These are phyloP conservation scores for Kingdonia uniflora DNA, from an alignment of 164 flowering plant genomes.

Conservation along the genomic window DNA sequence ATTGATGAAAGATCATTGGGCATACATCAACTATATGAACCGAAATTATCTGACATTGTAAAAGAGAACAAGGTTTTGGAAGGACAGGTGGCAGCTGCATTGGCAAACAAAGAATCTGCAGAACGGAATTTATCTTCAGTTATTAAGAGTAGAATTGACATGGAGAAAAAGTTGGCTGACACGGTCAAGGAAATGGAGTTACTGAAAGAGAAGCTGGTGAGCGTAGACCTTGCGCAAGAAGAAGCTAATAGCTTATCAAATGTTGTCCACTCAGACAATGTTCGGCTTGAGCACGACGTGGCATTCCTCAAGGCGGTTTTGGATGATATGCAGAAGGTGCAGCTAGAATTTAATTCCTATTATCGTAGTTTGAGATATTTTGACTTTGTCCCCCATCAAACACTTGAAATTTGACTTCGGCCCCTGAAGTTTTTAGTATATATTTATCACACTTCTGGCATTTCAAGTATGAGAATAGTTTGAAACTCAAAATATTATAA, in stretches of 20 bases:
- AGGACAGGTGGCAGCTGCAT: slow-evolving; percentile 68
- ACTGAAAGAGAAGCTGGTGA: slow-evolving; percentile 68
- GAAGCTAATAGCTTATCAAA: slow-evolving; percentile 83
- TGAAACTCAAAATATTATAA: too few relatives aligned
- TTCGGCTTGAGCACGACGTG: slow-evolving; percentile 95
- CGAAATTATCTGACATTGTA: slow-evolving; percentile 47
- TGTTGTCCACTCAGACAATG: slow-evolving; percentile 94
- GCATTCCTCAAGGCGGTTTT: slow-evolving; percentile 94
- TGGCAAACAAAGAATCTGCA: slow-evolving; percentile 52
- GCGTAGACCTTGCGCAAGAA: slow-evolving; percentile 79
- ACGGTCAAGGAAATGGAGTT: slow-evolving; percentile 63
- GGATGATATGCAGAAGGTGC: slow-evolving; percentile 95
- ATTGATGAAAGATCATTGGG: slow-evolving; percentile 27
- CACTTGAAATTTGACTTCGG: too few relatives aligned
- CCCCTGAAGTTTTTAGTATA: too few relatives aligned
- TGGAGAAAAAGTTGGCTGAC: slow-evolving; percentile 65
- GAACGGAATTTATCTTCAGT: slow-evolving; percentile 63
- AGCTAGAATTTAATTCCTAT: not conserved
- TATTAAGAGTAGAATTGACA: slow-evolving; percentile 56
- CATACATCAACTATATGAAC: slow-evolving; percentile 49
- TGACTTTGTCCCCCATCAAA: too few relatives aligned
- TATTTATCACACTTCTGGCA: too few relatives aligned
- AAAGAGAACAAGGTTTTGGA: slow-evolving; percentile 66
- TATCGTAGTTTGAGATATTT: not conserved
- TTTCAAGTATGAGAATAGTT: too few relatives aligned